Evolutionary conservation across 1,284 basidiomycete genomes (phyloP).

Genomic region (Ceratorhiza oryzae-sativae): DNA sequence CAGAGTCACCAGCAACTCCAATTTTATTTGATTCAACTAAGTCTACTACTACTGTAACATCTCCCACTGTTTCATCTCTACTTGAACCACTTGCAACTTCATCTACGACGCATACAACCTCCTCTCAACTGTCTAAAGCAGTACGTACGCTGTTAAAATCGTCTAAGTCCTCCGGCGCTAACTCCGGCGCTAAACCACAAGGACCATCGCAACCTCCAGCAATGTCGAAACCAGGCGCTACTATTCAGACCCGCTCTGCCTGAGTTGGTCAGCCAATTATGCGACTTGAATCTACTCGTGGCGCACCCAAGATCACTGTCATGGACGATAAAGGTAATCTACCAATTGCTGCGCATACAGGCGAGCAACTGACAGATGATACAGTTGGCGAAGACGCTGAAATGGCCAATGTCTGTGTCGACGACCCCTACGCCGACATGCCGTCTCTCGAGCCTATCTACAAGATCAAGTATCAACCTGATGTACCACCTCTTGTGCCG

Average conservation of each 20-base stretch:
- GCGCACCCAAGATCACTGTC: neutral
- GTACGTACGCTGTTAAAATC: too few relatives aligned
- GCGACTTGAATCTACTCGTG: neutral
- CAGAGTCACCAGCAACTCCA: neutral
- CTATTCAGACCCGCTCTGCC: neutral
- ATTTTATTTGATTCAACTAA: neutral
- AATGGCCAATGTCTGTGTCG: neutral
- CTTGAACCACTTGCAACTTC: neutral
- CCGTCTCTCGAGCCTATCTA: neutral
- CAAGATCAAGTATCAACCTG: neutral
- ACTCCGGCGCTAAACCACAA: neutral
- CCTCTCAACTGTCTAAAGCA: too few relatives aligned
- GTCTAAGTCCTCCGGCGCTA: neutral
- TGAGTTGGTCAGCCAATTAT: neutral
- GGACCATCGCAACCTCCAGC: too few relatives aligned
- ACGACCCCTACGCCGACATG: neutral
- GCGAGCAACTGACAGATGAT: neutral
- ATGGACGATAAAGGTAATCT: neutral
- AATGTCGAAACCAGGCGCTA: neutral
- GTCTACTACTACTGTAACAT: neutral
- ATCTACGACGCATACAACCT: too few relatives aligned
- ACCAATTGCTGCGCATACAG: neutral
- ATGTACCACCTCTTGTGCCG: too few relatives aligned
- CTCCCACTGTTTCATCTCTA: neutral
- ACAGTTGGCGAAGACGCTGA: neutral